Percentiles rank a stretch among this genome's conserved stretches.
phyloP scores from a whole-genome alignment of 345 rosid genomes.

The Passiflora organensis region DNA sequence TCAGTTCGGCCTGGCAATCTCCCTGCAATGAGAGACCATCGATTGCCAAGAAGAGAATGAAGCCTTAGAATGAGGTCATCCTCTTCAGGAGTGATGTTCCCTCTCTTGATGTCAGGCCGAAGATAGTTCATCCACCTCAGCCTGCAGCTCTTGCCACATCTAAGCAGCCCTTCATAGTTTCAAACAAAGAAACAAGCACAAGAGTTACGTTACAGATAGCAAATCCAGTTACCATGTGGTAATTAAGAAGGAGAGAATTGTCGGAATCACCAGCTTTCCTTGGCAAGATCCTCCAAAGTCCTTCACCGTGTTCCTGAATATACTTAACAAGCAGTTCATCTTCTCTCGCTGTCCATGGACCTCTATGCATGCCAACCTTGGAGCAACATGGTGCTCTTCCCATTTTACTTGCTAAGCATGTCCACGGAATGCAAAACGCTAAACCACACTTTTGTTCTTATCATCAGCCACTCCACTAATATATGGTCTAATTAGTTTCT shows the following conservation, averaged over 20 bases:
- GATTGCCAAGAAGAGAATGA: conserved; percentile 53
- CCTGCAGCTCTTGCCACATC: conserved; percentile 65
- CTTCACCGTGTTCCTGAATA: conserved; percentile 54
- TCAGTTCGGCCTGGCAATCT: conserved; percentile 65
- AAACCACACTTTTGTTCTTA: no score
- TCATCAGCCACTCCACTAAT: no score
- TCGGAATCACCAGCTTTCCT: conserved; percentile 41
- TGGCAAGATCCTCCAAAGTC: conserved; percentile 57
- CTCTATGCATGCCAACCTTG: conserved; percentile 55
- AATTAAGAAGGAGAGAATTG: not conserved
- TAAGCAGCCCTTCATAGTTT: conserved; percentile 29
- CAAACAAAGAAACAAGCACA: no score
- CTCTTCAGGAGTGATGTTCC: conserved; percentile 48
- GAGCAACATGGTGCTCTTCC: conserved; percentile 62
- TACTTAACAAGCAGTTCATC: conserved; percentile 48
- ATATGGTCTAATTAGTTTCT: no score
- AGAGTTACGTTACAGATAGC: no score
- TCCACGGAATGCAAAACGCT: no score
- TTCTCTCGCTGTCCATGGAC: conserved; percentile 59
- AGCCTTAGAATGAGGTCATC: conserved; percentile 53
- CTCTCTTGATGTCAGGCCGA: conserved; percentile 60
- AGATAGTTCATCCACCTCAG: conserved; percentile 72
- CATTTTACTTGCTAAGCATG: no score
- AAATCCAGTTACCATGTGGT: no score
- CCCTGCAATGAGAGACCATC: conserved; percentile 67